Evolutionary conservation across 2,329 filamentous ascomycete genomes (phyloP), one percentile per base, ranked within the genome.

Genomic region (Epichloe gansuensis): DNA sequence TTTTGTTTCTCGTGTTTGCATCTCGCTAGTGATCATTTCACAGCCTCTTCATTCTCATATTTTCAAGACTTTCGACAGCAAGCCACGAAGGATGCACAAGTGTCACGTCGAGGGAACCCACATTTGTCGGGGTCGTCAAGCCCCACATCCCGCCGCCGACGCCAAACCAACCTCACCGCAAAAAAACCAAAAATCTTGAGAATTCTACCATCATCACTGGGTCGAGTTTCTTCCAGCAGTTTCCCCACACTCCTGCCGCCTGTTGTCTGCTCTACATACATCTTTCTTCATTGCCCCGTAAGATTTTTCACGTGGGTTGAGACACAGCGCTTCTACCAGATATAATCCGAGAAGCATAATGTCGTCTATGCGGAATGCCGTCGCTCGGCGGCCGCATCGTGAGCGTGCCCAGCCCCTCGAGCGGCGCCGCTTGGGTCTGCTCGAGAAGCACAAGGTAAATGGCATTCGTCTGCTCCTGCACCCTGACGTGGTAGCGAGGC

Each of bases 371-470:
- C 73, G 78, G 57, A 82, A 82, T 63, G 75, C 78, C 66, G 80
- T 91, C 56, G 81, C 89, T 61, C 81, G 88, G 70, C 88, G 89
- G 64, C 85, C 89, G 60, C 91, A 97, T 71, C 81, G 85, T 61
- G 93, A 97, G 76, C 85, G 93, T 62, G 87, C 88, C 38, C 93
- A 97, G 69, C 87, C 91, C 42, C 70, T 81, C 57, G 87, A 91
- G 65, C 88, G 93, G 51, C 75, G 84, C 59, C 88, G 88, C 74
- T 89, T 90, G 71, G 93, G 93, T 58, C 80, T 97, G 23, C 83
- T 97, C 56, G 93, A 97, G 69, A 97, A 98, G 73, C 87, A 93
- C 77, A 96, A 96, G 74, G 84, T 85, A 64, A 43, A 65, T 57
- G 31, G 28, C 38, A 39, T 11, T 31, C 31, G 15, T 2, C 34